Evolutionary conservation across 2,329 filamentous ascomycete species (phyloP), one percentile per base, ranked within the genome.

Genomic region (Pezizomycotina sp.): DNA sequence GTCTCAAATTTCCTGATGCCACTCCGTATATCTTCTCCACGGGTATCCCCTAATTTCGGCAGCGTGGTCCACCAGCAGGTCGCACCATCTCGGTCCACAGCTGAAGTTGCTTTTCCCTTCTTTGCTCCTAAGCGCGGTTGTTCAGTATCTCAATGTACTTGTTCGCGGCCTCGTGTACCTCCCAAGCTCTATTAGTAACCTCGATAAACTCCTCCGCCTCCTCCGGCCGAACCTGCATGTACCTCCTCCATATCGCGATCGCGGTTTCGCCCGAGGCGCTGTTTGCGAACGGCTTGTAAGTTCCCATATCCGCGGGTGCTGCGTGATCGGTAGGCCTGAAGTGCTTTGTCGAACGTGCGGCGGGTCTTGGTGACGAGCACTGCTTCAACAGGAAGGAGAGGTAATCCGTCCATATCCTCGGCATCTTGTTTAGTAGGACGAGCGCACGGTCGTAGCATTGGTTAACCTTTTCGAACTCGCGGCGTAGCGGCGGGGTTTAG

Each of bases 21-120:
- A 54, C 84, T 95, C 49, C 82, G 72, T 47, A 98, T 78, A 98
- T 93, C 43, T 73, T 71, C 53, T 95, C 84, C 13, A 92, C 83
- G 52, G 92, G 75, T 50, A 95, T 82, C 20, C 81, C 83, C 89
- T 72, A 31, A 98, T 74, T 26, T 91, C 72, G 50, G 76, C 77
- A 3, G 89, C 89, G 56, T 92, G 82, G 42, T 79, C 79, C 27
- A 98, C 91, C 28, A 98, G 64, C 47, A 95, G 58, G 52, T 98
- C 89, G 22, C 95, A 75, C 81, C n/a, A 98, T 91, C 56, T 98
- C 89, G 46, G 74, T 89, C 89, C 89, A 98, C 31, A 98, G 67
- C 57, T 98, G 83, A 55, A 98, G 45, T 86, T 81, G 1, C 89
- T 86, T 59, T 92, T 93, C 42, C 80, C 80, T 48, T 89, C 74